A percentile compares a stretch with the other conserved stretches of the same genome.
Evolutionary conservation across 2,329 filamentous ascomycete genomes (phyloP).

Genomic region (Orbilia ellipsospora): DNA sequence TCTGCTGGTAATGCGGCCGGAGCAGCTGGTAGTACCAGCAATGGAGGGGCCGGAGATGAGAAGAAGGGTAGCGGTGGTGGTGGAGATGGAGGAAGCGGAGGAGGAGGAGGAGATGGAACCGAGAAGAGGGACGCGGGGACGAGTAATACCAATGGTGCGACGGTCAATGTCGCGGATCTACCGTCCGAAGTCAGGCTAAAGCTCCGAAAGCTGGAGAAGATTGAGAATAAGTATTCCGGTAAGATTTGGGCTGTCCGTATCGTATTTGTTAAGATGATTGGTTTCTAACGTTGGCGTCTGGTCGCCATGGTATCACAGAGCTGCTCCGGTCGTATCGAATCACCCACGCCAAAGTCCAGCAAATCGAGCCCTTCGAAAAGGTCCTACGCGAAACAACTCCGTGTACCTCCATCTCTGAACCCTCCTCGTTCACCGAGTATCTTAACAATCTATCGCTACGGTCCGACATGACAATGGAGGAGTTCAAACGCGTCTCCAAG

Average conservation of each 20-base stretch:
- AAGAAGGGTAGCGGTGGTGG: slow-evolving; percentile 32
- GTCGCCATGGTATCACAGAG: slow-evolving; percentile 68
- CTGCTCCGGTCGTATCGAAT: slow-evolving; percentile 90
- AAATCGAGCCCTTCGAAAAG: slow-evolving; percentile 93
- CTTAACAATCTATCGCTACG: slow-evolving; percentile 86
- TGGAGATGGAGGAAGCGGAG: slow-evolving; percentile 45
- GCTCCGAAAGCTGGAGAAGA: slow-evolving; percentile 85
- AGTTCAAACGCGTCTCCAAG: slow-evolving; percentile 84
- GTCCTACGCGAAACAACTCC: slow-evolving; percentile 92
- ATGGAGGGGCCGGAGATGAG: slow-evolving; percentile 40
- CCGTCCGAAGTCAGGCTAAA: slow-evolving; percentile 79
- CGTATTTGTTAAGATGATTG: neutral
- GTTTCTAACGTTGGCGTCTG: neutral
- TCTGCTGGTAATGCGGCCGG: slow-evolving; percentile 11
- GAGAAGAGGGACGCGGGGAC: slow-evolving; percentile 41
- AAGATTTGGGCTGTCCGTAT: slow-evolving; percentile 58
- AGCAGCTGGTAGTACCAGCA: slow-evolving; percentile 15
- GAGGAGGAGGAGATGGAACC: slow-evolving; percentile 35
- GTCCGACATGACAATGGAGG: slow-evolving; percentile 91
- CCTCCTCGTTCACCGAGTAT: slow-evolving; percentile 86
- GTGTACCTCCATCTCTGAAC: slow-evolving; percentile 86
- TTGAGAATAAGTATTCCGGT: slow-evolving; percentile 89
- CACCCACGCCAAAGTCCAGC: slow-evolving; percentile 84
- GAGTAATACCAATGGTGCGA: slow-evolving; percentile 8
- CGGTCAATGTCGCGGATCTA: slow-evolving; percentile 66